These are phyloP conservation scores for Theileria parva DNA, from an alignment of 169 alveolate genomes.

Conservation along the genomic window DNA sequence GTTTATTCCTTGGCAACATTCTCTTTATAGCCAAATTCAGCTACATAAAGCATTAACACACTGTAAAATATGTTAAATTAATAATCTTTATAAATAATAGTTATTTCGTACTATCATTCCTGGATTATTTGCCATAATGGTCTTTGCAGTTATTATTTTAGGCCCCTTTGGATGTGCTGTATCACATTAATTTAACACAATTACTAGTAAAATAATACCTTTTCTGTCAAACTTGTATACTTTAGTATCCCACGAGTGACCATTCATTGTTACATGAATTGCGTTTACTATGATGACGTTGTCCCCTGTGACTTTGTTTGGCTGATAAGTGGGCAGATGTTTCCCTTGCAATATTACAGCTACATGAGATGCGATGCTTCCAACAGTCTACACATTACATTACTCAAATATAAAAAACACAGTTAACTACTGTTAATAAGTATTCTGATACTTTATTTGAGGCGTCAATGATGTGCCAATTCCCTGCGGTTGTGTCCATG, in stretches of 20 bases:
- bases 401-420: too few species aligned
- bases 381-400: slow-evolving; percentile 63
- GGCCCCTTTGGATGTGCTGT: slow-evolving; percentile 84
- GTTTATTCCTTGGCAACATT: slow-evolving; percentile 81
- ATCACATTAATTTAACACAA: too few species aligned
- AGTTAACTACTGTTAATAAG: neutral
- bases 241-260: slow-evolving; percentile 91
- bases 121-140: slow-evolving; percentile 87
- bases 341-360: slow-evolving; percentile 75
- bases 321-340: slow-evolving; percentile 72
- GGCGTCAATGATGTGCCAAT: slow-evolving; percentile 85
- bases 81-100: neutral
- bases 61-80: neutral
- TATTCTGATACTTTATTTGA: slow-evolving; percentile 61
- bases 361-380: slow-evolving; percentile 73
- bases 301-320: slow-evolving; percentile 78
- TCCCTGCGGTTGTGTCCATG: slow-evolving; percentile 79
- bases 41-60: slow-evolving; percentile 18
- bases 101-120: slow-evolving; percentile 78
- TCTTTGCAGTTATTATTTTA: slow-evolving; percentile 85
- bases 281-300: slow-evolving; percentile 89
- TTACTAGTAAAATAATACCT: slow-evolving; percentile 44
- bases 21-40: slow-evolving; percentile 85
- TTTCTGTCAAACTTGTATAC: slow-evolving; percentile 82
- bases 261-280: slow-evolving; percentile 80